Percentiles rank a stretch among this genome's conserved stretches.
phyloP scores from a whole-genome alignment of 371 early-diverging fungal species.

The Nematocida displodere region DNA sequence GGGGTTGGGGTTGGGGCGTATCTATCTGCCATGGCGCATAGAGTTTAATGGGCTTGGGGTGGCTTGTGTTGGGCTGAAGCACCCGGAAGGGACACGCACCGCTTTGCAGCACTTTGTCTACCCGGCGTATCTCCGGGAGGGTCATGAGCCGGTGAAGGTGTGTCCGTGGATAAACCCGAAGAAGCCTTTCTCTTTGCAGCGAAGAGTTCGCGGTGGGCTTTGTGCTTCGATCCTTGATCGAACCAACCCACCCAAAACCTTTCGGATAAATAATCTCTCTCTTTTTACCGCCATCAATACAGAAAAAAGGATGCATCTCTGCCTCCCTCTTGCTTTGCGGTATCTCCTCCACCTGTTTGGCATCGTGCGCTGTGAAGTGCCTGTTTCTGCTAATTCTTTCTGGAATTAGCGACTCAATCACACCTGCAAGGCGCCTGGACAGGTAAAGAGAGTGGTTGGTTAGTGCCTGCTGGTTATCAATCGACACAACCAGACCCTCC shows the following conservation, averaged over 20 bases:
- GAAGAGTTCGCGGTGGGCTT: not conserved
- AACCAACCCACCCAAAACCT: conserved; percentile 15
- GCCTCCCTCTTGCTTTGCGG: conserved; percentile 26
- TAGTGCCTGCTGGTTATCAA: not conserved
- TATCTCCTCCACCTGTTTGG: not conserved
- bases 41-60: conserved; percentile 3
- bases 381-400: not conserved
- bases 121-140: not conserved
- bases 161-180: conserved; percentile 24
- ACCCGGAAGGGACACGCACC: conserved; percentile 2
- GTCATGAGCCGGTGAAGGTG: conserved; percentile 17
- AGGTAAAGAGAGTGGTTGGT: conserved; percentile 26
- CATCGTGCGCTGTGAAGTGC: conserved; percentile 18
- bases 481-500: not conserved
- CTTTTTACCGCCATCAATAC: not conserved
- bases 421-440: not conserved
- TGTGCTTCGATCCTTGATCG: conserved; percentile 7
- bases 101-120: not conserved
- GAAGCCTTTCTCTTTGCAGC: not conserved
- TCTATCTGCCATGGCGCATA: conserved; percentile 50
- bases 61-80: not conserved
- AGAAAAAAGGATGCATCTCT: conserved; percentile 18
- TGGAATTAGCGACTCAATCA: not conserved
- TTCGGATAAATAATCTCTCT: conserved; percentile 27
- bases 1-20: not conserved